phyloP scores from a whole-genome alignment of 2,329 filamentous ascomycete genomes.

The Hymenoscyphus infarciens region DNA sequence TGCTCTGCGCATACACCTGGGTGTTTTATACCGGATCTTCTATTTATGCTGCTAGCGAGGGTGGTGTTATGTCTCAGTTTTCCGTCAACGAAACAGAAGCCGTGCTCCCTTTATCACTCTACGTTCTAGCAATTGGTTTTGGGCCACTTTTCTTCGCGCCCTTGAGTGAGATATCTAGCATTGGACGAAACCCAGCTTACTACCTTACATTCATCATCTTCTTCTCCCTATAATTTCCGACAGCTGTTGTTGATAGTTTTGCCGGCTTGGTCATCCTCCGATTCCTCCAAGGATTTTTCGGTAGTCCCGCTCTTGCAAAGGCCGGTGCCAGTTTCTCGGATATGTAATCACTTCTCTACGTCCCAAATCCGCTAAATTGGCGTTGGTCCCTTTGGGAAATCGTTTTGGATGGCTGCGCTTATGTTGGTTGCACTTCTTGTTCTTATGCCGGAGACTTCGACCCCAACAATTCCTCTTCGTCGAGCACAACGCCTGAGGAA shows the following conservation, averaged over 20 bases:
- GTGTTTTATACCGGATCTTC: slow-evolving; percentile 49
- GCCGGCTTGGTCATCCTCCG: slow-evolving; percentile 41
- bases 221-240: slow-evolving; percentile 37
- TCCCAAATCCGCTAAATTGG: slow-evolving; percentile 41
- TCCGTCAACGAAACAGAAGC: slow-evolving; percentile 48
- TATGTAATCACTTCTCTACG: slow-evolving; percentile 30
- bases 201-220: slow-evolving; percentile 65
- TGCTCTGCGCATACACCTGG: slow-evolving; percentile 53
- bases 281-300: slow-evolving; percentile 5
- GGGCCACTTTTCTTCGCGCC: slow-evolving; percentile 65
- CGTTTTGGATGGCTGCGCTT: slow-evolving; percentile 54
- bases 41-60: slow-evolving; percentile 43
- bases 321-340: slow-evolving; percentile 48
- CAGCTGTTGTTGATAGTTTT: slow-evolving; percentile 39
- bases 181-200: slow-evolving; percentile 66
- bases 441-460: slow-evolving; percentile 59
- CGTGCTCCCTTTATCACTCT: slow-evolving; percentile 54
- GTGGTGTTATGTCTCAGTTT: slow-evolving; percentile 44
- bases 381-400: slow-evolving; percentile 60
- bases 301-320: slow-evolving; percentile 38
- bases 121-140: slow-evolving; percentile 58
- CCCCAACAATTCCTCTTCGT: slow-evolving; percentile 53
- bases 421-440: slow-evolving; percentile 55
- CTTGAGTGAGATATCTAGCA: slow-evolving; percentile 60
- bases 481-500: slow-evolving; percentile 56